These are phyloP conservation scores for Liquidambar formosana DNA, from an alignment of 164 flowering plant genomes.

Conservation along the genomic window DNA sequence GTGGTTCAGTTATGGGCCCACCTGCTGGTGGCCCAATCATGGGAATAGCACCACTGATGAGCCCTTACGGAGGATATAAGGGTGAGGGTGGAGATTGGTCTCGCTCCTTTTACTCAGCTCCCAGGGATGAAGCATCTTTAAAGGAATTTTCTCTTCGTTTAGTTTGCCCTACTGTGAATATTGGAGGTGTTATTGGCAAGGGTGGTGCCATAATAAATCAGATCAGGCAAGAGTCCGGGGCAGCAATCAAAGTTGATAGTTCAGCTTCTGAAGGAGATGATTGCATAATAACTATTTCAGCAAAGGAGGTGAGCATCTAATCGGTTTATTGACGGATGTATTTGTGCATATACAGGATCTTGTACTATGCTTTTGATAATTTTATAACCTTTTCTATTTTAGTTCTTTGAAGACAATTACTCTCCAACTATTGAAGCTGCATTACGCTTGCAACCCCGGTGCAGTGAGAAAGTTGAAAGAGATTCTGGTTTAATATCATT, in stretches of 20 bases:
- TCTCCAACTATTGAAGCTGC: slow-evolving; percentile 93
- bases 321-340: background rate
- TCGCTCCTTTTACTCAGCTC: slow-evolving; percentile 59
- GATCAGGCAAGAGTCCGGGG: slow-evolving; percentile 88
- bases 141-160: slow-evolving; percentile 81
- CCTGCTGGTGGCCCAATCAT: slow-evolving; percentile 61
- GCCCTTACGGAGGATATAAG: slow-evolving; percentile 82
- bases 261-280: slow-evolving; percentile 75
- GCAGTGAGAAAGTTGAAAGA: slow-evolving; percentile 88
- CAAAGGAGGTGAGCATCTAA: slow-evolving; percentile 64
- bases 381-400: slow-evolving; percentile 12
- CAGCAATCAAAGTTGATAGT: slow-evolving; percentile 83
- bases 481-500: slow-evolving; percentile 74
- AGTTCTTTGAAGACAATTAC: slow-evolving; percentile 76
- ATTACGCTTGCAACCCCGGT: slow-evolving; percentile 82
- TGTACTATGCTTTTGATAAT: slow-evolving; percentile 1
- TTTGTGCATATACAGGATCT: background rate
- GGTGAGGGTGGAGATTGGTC: slow-evolving; percentile 75
- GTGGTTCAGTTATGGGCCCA: slow-evolving; percentile 58
- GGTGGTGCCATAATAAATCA: slow-evolving; percentile 88
- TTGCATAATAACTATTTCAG: slow-evolving; percentile 71
- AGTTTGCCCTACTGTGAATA: slow-evolving; percentile 73
- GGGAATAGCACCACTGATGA: slow-evolving; percentile 71
- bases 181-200: slow-evolving; percentile 92
- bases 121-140: slow-evolving; percentile 67